Percentiles rank a stretch among this genome's conserved stretches.
These are phyloP conservation scores for Aspergillus latus DNA, from an alignment of 2,329 filamentous ascomycete species.

Conservation along the genomic window DNA sequence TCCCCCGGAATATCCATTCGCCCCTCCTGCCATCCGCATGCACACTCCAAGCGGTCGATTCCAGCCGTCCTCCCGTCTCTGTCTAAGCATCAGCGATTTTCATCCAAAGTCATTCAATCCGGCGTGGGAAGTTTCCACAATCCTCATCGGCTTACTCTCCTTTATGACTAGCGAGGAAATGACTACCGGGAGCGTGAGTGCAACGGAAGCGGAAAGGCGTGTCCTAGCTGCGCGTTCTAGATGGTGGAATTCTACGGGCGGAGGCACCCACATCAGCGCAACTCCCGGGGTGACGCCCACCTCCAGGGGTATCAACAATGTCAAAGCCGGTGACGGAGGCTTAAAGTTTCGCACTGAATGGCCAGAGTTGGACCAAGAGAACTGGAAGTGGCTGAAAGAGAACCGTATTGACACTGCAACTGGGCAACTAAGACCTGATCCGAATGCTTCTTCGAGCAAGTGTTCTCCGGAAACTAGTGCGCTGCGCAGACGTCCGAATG, in stretches of 20 bases:
- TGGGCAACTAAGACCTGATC: conserved; percentile 63
- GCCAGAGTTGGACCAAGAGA: conserved; percentile 84
- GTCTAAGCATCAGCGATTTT: conserved; percentile 95
- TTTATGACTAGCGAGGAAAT: conserved; percentile 99
- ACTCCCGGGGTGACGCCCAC: conserved; percentile 53
- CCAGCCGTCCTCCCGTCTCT: conserved; percentile 86
- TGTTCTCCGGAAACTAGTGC: conserved; percentile 64
- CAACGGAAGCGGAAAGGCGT: conserved; percentile 72
- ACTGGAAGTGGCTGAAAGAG: conserved; percentile 87
- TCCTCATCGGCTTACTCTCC: conserved; percentile 86
- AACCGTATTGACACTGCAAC: conserved; percentile 75
- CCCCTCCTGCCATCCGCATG: conserved; percentile 96
- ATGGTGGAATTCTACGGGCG: conserved; percentile 97
- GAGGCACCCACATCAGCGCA: conserved; percentile 64
- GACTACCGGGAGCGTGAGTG: conserved; percentile 87
- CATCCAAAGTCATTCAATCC: conserved; percentile 98
- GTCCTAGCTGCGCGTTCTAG: conserved; percentile 73
- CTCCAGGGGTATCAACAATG: conserved; percentile 69
- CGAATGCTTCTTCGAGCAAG: conserved; percentile 51
- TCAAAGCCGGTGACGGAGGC: conserved; percentile 90
- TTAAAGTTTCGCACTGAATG: conserved; percentile 87
- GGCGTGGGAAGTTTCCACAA: conserved; percentile 96
- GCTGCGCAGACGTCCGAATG: conserved; percentile 62
- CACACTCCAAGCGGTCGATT: conserved; percentile 96
- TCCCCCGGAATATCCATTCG: conserved; percentile 94